Base-by-base conservation (phyloP, 208 protist species). In the Trypanosomatidae sp. region DNA sequence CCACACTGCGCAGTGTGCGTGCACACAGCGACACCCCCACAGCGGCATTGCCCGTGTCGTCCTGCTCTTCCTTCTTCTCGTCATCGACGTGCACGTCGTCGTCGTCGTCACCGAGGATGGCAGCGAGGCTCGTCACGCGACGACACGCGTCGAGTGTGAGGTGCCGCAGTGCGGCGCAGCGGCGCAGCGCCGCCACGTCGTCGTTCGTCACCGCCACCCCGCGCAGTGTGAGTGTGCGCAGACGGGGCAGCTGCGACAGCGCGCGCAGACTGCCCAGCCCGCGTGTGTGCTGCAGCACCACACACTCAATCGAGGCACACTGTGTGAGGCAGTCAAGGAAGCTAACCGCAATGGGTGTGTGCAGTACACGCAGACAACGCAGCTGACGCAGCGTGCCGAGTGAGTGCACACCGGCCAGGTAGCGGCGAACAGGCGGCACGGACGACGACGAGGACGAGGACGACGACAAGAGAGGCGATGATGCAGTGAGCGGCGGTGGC, bases 101-200 rank as follows among this genome's bases (percentile, higher is more conserved):
- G n/a, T n/a, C n/a, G n/a, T n/a, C n/a, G n/a, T n/a, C n/a, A n/a
- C n/a, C n/a, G n/a, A n/a, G n/a, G n/a, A n/a, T n/a, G n/a, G n/a
- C n/a, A n/a, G n/a, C n/a, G n/a, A n/a, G n/a, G n/a, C n/a, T n/a
- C n/a, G n/a, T 64, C 23, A 91, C 43, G 43, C 66, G 68, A 35
- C 74, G 68, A 40, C 82, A 91, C 41, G 74, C 73, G n/a, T 81
- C 73, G 23, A 91, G 26, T 4, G 64, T 58, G 25, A 91, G 52
- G 37, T 77, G 62, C 27, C 35, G 50, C 28, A 91, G 56, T 4
- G 38, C 48, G 1, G 19, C 20, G 37, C 66, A 91, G 11, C 58
- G 20, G 1, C 57, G 28, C 26, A 91, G 19, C 59, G 40, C 2
- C 5, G 48, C 43, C 3, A 69, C 57, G 13, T 69, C 72, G 7